Percentiles rank a stretch among this genome's conserved stretches.
phyloP scores from a whole-genome alignment of 2,329 filamentous ascomycete species.

The Beauveria pseudobassiana region DNA sequence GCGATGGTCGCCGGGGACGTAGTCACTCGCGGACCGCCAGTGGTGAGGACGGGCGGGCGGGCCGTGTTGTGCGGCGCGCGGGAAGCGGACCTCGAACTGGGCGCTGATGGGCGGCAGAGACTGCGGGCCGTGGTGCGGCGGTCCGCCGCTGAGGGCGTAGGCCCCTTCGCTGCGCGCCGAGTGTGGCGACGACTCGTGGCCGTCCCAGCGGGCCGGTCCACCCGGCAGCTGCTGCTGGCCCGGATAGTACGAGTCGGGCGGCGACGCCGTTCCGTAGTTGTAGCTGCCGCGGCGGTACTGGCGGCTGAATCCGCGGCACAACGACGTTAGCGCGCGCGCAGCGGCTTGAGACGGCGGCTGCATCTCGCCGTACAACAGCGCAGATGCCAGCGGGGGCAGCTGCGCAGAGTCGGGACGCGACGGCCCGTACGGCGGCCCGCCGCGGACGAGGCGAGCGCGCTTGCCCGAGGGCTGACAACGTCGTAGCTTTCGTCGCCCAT shows the following conservation, averaged over 20 bases:
- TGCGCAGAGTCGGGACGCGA: constrained; percentile 5
- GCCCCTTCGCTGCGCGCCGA: constrained; percentile 2
- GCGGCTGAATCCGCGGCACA: constrained; percentile 18
- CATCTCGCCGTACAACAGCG: constrained; percentile 3
- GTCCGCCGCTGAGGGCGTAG: constrained; percentile 1
- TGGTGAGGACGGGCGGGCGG: not conserved
- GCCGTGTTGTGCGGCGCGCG: not conserved
- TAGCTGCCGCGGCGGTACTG: constrained; percentile 14
- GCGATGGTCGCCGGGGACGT: constrained; percentile 1
- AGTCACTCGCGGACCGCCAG: constrained; percentile 8
- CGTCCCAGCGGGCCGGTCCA: not conserved
- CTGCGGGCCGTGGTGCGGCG: not conserved
- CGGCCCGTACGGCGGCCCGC: not conserved
- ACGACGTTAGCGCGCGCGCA: constrained; percentile 16
- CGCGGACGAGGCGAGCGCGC: constrained; percentile 16
- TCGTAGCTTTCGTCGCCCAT: constrained; percentile 12
- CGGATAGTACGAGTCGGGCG: not conserved
- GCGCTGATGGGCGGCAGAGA: constrained; percentile 19
- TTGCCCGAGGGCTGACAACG: constrained; percentile 17
- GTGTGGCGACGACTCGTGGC: constrained; percentile 6
- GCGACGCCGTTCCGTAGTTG: not conserved
- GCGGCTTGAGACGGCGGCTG: not conserved
- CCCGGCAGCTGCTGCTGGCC: not conserved
- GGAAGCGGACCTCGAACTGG: constrained; percentile 14
- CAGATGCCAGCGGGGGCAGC: constrained; percentile 5